These are phyloP conservation scores for Prillingera fragicola DNA, from an alignment of 1,284 basidiomycete species.

Conservation along the genomic window DNA sequence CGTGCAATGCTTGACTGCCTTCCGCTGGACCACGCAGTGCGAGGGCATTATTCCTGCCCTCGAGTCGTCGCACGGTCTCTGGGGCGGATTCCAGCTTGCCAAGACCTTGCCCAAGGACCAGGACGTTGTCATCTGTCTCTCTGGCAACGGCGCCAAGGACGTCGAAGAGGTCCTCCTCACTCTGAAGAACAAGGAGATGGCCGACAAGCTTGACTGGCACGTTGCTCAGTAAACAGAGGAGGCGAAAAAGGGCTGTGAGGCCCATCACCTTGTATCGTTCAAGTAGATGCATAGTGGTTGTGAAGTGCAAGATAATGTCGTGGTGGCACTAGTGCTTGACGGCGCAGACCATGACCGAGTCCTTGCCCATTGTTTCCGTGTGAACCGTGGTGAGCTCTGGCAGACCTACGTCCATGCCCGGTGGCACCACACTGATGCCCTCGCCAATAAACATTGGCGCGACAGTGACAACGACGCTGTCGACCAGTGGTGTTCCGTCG, in stretches of 20 bases:
- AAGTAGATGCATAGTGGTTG: background rate
- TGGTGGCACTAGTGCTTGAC: background rate
- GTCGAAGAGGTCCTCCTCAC: conserved; percentile 44
- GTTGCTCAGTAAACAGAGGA: conserved; percentile 32
- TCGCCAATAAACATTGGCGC: conserved; percentile 73
- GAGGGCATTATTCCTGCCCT: conserved; percentile 98
- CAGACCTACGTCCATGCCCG: conserved; percentile 29
- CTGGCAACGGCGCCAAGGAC: conserved; percentile 46
- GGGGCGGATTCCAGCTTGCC: conserved; percentile 80
- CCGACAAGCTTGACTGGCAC: conserved; percentile 83
- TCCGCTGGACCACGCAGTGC: conserved; percentile 80
- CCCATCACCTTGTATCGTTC: background rate
- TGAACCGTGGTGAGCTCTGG: conserved; percentile 32
- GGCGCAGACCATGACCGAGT: conserved; percentile 43
- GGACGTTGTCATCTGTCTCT: conserved; percentile 69
- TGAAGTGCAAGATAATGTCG: background rate
- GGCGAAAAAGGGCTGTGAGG: background rate
- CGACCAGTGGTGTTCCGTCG: conserved; percentile 53
- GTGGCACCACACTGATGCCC: conserved; percentile 56
- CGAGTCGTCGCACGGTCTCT: conserved; percentile 93
- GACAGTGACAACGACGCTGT: conserved; percentile 72
- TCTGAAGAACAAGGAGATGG: conserved; percentile 62
- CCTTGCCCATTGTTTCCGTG: conserved; percentile 45
- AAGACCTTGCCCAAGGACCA: conserved; percentile 76
- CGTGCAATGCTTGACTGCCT: conserved; percentile 85